Conservation (phyloP, 306 rosid species). For the Hippophae tibetana region DNA sequence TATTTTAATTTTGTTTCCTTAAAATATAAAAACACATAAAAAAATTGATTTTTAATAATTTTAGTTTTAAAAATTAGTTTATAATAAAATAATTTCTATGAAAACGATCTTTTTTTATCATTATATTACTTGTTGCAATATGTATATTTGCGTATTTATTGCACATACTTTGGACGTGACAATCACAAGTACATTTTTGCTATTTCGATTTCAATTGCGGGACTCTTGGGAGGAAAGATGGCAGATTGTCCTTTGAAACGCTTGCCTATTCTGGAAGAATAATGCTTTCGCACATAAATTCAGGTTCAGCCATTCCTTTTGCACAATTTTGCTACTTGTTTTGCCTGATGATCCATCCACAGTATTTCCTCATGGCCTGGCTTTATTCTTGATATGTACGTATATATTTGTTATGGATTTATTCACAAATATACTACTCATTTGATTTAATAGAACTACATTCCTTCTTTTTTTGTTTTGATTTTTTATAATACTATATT, state of each 20-base stretch:
- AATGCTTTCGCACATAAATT: conserved; percentile 64
- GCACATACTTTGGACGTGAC: too few relatives aligned
- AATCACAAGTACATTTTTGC: conserved; percentile 18
- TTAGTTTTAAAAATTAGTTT: too few relatives aligned
- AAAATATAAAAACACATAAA: too few relatives aligned
- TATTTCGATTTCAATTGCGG: conserved; percentile 50
- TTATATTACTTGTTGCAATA: too few relatives aligned
- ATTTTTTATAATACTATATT: neutral
- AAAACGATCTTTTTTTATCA: too few relatives aligned
- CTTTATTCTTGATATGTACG: conserved; percentile 62
- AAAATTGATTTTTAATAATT: too few relatives aligned
- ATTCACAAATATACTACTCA: neutral
- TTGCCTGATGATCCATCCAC: conserved; percentile 67
- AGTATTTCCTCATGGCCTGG: conserved; percentile 47
- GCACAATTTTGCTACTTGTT: conserved; percentile 46
- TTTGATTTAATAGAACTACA: too few relatives aligned
- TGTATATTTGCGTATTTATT: too few relatives aligned
- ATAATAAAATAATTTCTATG: too few relatives aligned
- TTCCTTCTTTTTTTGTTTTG: neutral
- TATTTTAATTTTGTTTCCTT: too few relatives aligned
- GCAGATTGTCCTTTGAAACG: conserved; percentile 51
- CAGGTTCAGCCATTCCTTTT: conserved; percentile 66
- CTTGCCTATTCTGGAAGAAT: conserved; percentile 66
- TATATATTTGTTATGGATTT: neutral
- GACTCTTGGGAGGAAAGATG: conserved; percentile 61